phyloP scores from a whole-genome alignment of 805 yeast genomes.

The Ogataea sp. region DNA sequence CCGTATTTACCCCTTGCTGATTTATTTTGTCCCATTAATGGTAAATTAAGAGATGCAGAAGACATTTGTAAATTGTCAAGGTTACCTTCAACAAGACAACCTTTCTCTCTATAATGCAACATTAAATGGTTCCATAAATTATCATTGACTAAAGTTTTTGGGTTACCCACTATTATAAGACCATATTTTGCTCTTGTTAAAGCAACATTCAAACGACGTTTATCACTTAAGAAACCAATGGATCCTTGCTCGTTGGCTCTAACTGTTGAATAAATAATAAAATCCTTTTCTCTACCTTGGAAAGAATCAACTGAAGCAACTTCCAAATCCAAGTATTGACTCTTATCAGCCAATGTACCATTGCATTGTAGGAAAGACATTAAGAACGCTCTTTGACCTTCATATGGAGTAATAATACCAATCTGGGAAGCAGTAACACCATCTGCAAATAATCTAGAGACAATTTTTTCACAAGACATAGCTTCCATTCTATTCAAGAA shows the following conservation, averaged over 20 bases:
- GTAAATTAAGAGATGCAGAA: constrained; percentile 29
- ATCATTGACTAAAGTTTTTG: constrained; percentile 63
- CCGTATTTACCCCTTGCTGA: constrained; percentile 1
- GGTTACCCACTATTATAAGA: constrained; percentile 74
- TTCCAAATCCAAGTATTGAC: constrained; percentile 64
- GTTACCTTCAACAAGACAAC: constrained; percentile 86
- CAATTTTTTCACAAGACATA: constrained; percentile 73
- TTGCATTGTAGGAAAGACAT: constrained; percentile 70
- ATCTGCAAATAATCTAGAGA: constrained; percentile 63
- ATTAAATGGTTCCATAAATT: constrained; percentile 72
- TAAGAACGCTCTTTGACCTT: constrained; percentile 83
- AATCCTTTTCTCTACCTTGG: constrained; percentile 53
- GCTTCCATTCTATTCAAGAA: constrained; percentile 85
- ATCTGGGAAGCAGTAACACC: constrained; percentile 77
- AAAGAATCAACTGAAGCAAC: constrained; percentile 72
- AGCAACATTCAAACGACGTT: constrained; percentile 83
- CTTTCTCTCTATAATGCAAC: constrained; percentile 71
- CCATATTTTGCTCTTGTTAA: constrained; percentile 85
- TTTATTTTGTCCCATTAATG: neutral
- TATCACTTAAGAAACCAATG: constrained; percentile 80
- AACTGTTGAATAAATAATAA: constrained; percentile 43
- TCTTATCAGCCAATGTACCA: constrained; percentile 54
- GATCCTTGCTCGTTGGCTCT: constrained; percentile 62
- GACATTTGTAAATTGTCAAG: constrained; percentile 72
- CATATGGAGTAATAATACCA: constrained; percentile 92